Evolutionary conservation across 441 rosid genomes (phyloP).

Genomic region (Pelargonium fulgidum): DNA sequence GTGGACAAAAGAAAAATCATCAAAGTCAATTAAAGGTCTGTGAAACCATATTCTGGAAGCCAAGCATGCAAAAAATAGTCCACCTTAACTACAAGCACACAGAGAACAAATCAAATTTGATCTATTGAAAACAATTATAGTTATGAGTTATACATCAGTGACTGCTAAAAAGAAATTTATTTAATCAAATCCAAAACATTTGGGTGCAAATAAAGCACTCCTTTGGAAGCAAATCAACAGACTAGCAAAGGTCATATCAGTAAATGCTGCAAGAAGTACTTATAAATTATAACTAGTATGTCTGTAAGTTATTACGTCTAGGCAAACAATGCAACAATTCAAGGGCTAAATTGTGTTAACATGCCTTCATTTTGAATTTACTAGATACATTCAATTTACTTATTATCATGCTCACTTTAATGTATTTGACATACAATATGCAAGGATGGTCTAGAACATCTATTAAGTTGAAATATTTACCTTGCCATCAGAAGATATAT

Average conservation of each 20-base stretch:
- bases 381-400: not conserved
- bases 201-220: not conserved
- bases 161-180: not conserved
- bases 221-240: not conserved
- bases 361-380: no score
- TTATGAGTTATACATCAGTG: not conserved
- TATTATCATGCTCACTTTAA: not conserved
- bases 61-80: not conserved
- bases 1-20: not conserved
- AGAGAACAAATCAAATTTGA: not conserved
- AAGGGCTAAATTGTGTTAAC: no score
- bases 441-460: conserved; percentile 3
- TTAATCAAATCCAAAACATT: not conserved
- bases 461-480: not conserved
- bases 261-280: not conserved
- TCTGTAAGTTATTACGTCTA: no score
- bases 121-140: not conserved
- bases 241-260: not conserved
- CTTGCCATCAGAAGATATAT: not conserved
- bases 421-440: not conserved
- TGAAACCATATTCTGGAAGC: not conserved
- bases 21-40: not conserved
- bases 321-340: no score
- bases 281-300: not conserved
- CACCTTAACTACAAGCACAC: not conserved